Base-by-base conservation (phyloP, 768 basidiomycete genomes). In the Tylopilus vinaceipallidus region DNA sequence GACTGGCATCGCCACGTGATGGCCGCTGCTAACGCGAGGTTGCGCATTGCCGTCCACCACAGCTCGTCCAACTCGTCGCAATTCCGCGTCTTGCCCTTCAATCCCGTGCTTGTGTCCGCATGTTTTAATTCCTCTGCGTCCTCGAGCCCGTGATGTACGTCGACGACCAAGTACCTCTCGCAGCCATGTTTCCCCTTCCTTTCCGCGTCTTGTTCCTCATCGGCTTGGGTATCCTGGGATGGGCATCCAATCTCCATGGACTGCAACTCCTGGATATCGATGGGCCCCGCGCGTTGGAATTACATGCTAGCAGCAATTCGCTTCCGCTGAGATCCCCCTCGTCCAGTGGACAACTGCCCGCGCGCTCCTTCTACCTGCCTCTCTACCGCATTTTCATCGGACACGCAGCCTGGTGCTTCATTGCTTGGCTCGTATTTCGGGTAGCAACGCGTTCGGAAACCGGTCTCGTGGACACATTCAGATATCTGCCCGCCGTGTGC, bases 171-270 rank as follows among this genome's bases (percentile, higher is more conserved):
- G 64, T 75, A 39, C 69, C 75, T 37, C 73, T 81, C 49, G 75
- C 80, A 45, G 72, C 77, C 32, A 70, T 71, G 17, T 88, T 95
- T 64, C 95, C 97, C 11, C 78, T 99, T 1, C 95, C 97, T 1
- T 98, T 93, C 66, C 88, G 97, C 54, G 91, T 92, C 22, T 79
- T 97, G 50, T 79, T 81, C 56, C 77, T 97, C 50, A 75, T 82
- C 46, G 87, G 89, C 17, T 58, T 91, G 29, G 94, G 91, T 11
- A 80, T 94, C 47, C 72, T 95, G 4, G 86, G 86, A 54, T 99
- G 95, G 94, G 93, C 93, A 0, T 83, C 86, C 29, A 99, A 98
- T 68, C 71, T 98, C 7, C 95, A 98, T 67, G 81, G 88, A 42
- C 82, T 98, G 39, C 75, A 85, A 55, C 56, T 76, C 11, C 73